Base-by-base conservation (phyloP, 1,284 basidiomycete species). In the Rhodotorula mucilaginosa region DNA sequence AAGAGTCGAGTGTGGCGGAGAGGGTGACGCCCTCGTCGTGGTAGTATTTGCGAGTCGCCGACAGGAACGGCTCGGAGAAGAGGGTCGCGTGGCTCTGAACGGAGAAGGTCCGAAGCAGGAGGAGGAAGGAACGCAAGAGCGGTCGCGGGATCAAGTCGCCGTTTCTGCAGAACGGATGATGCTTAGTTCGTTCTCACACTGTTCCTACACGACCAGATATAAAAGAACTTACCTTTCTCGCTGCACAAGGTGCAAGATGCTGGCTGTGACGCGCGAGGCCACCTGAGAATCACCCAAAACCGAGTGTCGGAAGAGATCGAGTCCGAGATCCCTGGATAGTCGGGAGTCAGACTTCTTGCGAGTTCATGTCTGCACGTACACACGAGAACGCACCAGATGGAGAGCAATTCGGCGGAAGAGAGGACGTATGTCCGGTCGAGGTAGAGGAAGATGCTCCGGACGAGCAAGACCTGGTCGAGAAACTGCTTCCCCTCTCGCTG, bases 371-470 rank as follows among this genome's bases (percentile, higher is more conserved):
- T 5, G 23, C 49, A 18, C 4, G 18, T 15, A 49, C 54, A 19
- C 46, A 29, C 23, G 18, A 13, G 18, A 19, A 63, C 73, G 31
- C 18, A 79, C 78, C 78, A 79, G 23, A 79, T 62, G 21, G 73
- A 76, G 2, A 76, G 63, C n/a, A 79, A 39, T 0, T 57, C 66
- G 10, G 76, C 63, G 8, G 68, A 58, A 15, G 74, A 58, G 34
- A 77, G 63, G 0, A 80, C 79, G 56, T 71, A 80, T 7, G 74
- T 76, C 23, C 78, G 68, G 65, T 81, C 80, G 39, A 81, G 66
- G 44, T 76, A 70, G 10, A 79, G 71, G 18, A 81, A 75, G 47
- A 81, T 71, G 46, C 75, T 74, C 46, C 79, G 61, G 2, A 80
- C 63, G 49, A 80, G 61, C 23, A 75, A 67, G 72, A 79, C 60